These are phyloP conservation scores for Eruca vesicaria DNA, from an alignment of 441 rosid genomes.

Conservation along the genomic window DNA sequence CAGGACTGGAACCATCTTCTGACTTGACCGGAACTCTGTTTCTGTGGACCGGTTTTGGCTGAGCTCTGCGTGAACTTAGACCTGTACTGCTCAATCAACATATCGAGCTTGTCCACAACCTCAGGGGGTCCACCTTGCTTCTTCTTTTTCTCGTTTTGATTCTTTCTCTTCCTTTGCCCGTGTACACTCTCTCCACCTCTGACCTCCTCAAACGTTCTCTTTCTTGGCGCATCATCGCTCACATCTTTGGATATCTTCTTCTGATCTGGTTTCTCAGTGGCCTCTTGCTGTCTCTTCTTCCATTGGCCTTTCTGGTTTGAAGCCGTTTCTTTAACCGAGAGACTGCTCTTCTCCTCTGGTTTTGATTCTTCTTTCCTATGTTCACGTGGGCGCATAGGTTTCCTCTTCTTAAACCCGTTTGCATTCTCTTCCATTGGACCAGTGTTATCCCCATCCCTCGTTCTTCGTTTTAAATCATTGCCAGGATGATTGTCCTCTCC, in stretches of 20 bases:
- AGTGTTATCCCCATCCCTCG: slow-evolving; percentile 35
- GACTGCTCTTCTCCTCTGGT: background rate
- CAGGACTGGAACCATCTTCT: slow-evolving; percentile 74
- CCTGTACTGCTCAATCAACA: slow-evolving; percentile 67
- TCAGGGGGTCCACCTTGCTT: slow-evolving; percentile 48
- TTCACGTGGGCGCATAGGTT: slow-evolving; percentile 36
- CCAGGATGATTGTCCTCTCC: slow-evolving; percentile 12
- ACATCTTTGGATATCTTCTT: slow-evolving; percentile 24
- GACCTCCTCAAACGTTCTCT: slow-evolving; percentile 43
- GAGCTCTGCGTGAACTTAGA: slow-evolving; percentile 64
- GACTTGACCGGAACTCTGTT: slow-evolving; percentile 47
- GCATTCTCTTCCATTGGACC: slow-evolving; percentile 15
- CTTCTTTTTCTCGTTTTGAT: slow-evolving; percentile 52
- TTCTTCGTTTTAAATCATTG: slow-evolving; percentile 46
- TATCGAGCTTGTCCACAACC: slow-evolving; percentile 65
- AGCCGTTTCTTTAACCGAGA: slow-evolving; percentile 16
- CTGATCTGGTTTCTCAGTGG: slow-evolving; percentile 25
- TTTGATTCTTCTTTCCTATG: slow-evolving; percentile 26
- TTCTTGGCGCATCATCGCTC: slow-evolving; percentile 26
- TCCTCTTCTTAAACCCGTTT: slow-evolving; percentile 45
- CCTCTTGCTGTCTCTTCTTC: slow-evolving; percentile 27
- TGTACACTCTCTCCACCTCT: slow-evolving; percentile 35
- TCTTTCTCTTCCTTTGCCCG: slow-evolving; percentile 43
- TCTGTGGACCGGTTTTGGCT: slow-evolving; percentile 45
- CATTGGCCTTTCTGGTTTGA: slow-evolving; percentile 30